Conservation (phyloP, 306 rosid genomes). For the Cicer bijugum region DNA sequence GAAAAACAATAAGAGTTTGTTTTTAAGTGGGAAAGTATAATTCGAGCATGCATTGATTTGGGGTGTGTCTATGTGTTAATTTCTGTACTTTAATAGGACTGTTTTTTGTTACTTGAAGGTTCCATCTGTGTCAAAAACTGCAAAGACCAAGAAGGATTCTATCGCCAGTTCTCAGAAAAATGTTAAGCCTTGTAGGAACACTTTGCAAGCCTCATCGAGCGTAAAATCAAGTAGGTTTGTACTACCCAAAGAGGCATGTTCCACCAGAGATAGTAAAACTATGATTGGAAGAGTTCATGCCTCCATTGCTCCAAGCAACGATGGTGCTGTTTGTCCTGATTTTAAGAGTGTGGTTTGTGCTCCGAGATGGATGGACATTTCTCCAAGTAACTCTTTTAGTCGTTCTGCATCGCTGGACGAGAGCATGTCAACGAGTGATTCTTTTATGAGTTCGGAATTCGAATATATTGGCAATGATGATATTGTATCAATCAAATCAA, state of each 20-base stretch:
- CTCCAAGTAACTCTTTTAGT: constrained; percentile 49
- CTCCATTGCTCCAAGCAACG: constrained; percentile 36
- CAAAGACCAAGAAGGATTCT: constrained; percentile 56
- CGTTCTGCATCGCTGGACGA: constrained; percentile 38
- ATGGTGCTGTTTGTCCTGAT: constrained; percentile 35
- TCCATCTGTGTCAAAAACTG: constrained; percentile 56
- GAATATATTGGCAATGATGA: constrained; percentile 48
- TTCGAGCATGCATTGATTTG: not conserved
- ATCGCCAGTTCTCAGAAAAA: constrained; percentile 38
- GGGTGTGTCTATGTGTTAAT: constrained; percentile 14
- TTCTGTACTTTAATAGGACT: constrained; percentile 23
- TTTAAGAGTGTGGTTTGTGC: constrained; percentile 32
- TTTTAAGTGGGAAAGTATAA: not conserved
- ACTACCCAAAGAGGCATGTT: constrained; percentile 36
- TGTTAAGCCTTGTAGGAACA: constrained; percentile 27
- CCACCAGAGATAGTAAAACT: constrained; percentile 35
- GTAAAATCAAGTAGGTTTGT: constrained; percentile 46
- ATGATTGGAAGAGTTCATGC: constrained; percentile 35
- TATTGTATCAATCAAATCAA: constrained; percentile 42
- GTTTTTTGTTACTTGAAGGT: constrained; percentile 49
- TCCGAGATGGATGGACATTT: constrained; percentile 41
- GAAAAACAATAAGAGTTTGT: not conserved
- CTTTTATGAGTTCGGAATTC: constrained; percentile 50
- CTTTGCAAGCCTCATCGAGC: constrained; percentile 41
- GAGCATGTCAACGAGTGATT: constrained; percentile 50